These are phyloP conservation scores for Candida dendrica DNA, from an alignment of 805 yeast species.

Conservation along the genomic window DNA sequence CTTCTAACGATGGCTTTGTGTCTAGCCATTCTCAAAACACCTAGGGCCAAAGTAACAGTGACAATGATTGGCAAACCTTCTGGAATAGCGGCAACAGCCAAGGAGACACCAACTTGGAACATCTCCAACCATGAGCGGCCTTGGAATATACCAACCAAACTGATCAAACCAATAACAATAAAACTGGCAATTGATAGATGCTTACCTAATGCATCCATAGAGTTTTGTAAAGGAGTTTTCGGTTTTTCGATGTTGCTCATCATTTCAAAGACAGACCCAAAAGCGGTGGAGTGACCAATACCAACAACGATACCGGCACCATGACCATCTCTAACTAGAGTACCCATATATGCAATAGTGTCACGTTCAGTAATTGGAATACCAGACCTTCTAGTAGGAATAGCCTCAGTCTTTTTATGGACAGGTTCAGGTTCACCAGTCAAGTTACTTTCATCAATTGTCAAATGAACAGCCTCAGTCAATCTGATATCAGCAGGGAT, in stretches of 20 bases:
- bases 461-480: constrained; percentile 67
- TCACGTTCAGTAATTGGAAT: constrained; percentile 59
- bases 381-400: constrained; percentile 25
- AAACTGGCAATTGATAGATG: constrained; percentile 83
- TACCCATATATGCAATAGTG: constrained; percentile 93
- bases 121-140: constrained; percentile 95
- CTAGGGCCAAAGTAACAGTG: constrained; percentile 92
- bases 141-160: constrained; percentile 81
- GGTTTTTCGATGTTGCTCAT: constrained; percentile 94
- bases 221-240: constrained; percentile 89
- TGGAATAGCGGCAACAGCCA: constrained; percentile 99
- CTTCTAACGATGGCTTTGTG: constrained; percentile 91
- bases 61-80: constrained; percentile 98
- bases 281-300: constrained; percentile 83
- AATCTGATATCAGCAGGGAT: constrained; percentile 93
- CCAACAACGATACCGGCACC: constrained; percentile 92
- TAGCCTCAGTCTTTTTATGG: constrained; percentile 47
- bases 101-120: constrained; percentile 94
- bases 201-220: constrained; percentile 94
- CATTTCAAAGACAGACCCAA: constrained; percentile 93
- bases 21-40: constrained; percentile 93
- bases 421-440: constrained; percentile 96
- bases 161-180: constrained; percentile 83
- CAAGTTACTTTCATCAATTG: constrained; percentile 87
- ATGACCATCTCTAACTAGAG: constrained; percentile 92